A percentile compares a stretch with the other conserved stretches of the same genome.
phyloP scores from a whole-genome alignment of 306 rosid species.

The Canavalia gladiata region DNA sequence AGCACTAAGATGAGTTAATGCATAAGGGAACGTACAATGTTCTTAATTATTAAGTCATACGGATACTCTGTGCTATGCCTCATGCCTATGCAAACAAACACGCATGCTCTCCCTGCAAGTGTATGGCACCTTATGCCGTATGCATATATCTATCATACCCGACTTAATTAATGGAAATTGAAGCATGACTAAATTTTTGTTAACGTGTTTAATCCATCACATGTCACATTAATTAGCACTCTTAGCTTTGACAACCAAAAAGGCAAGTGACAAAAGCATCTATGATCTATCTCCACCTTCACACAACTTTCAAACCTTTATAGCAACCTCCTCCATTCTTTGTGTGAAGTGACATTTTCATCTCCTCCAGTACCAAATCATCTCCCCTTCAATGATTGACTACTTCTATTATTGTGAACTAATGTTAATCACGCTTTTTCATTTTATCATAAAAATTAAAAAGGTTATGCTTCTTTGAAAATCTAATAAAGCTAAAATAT shows the following conservation, averaged over 20 bases:
- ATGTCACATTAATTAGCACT: not conserved
- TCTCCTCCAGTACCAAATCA: not conserved
- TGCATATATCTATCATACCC: not conserved
- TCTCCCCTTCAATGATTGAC: not conserved
- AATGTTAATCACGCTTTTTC: not conserved
- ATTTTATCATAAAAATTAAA: not conserved
- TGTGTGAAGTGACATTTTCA: conserved; percentile 35
- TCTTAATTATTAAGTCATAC: too few relatives aligned
- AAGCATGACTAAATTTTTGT: not conserved
- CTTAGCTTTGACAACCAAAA: not conserved
- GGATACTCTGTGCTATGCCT: too few relatives aligned
- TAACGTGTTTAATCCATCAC: conserved; percentile 2
- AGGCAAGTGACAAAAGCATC: conserved; percentile 24
- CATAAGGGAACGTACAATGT: too few relatives aligned
- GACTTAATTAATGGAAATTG: not conserved
- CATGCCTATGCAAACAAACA: not conserved
- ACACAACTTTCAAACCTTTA: conserved; percentile 20
- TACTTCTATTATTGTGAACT: not conserved
- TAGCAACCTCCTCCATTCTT: conserved; percentile 42
- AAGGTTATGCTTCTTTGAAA: not conserved
- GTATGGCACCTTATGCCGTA: not conserved
- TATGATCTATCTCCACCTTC: conserved; percentile 12
- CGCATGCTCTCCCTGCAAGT: not conserved
- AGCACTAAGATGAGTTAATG: too few relatives aligned
- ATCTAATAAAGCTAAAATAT: not conserved